Evolutionary conservation across 208 protist genomes (phyloP), one percentile per base, ranked within the genome.

Genomic region (Trypanosoma lewisi): DNA sequence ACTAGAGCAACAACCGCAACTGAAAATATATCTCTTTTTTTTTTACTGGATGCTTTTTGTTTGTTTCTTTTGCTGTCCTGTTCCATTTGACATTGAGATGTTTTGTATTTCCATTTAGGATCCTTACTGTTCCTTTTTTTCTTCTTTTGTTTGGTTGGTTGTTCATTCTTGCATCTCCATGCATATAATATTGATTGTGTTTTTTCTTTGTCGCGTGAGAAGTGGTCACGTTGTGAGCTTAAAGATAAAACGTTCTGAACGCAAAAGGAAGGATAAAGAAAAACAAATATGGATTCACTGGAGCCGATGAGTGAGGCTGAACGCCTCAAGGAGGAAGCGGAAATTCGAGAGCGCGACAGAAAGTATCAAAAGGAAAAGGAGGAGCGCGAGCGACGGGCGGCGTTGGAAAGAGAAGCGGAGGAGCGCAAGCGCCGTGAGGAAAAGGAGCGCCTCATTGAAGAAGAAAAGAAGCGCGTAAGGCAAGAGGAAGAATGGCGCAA

Each of bases 401-500:
- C 72, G 0, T 76, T 80, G 63, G 86, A 87, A 47, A 63, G 63
- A 23, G 82, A 67, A 7, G 86, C 82, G 63, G 84, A 88, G 53
- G 81, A 88, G 47, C 70, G 77, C 9, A 73, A 75, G 8, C 74
- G 76, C 19, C 59, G 61, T 8, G 88, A 95, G 49, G 83, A 83
- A 63, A 73, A 80, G 53, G 65, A 85, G 58, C 75, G 79, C 17
- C 66, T 67, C 34, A 11, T 87, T 12, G 91, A 96, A 49, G 91
- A 95, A 56, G 78, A 87, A 42, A 69, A 71, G 55, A 72, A 81
- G 11, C 79, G 73, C 7, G 80, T 81, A 39, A 61, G 54, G 27
- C 73, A 89, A 53, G 84, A 90, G 68, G 80, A 93, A 63, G 88
- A 96, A 59, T 94, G 82, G 85, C 85, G 87, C 71, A 68, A 72